Evolutionary conservation across 345 rosid genomes (phyloP), one percentile per base, ranked within the genome.

Genomic region (Gossypium arboreum): DNA sequence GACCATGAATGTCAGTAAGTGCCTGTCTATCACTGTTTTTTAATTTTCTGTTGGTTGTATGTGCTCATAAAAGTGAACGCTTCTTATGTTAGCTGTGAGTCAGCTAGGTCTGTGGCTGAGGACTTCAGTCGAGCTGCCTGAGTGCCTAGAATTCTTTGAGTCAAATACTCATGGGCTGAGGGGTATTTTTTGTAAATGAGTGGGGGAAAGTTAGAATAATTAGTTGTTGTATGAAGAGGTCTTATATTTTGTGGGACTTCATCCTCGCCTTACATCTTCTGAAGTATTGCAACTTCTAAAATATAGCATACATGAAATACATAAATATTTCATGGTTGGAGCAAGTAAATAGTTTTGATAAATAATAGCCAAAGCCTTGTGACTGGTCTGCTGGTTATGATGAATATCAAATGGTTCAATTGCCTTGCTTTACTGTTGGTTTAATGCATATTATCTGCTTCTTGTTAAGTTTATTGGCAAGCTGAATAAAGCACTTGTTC

Each of bases 1-100:
- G 99, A 96, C 74, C 94, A 75, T 71, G 99, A 96, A 85, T 89
- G 97, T 85, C 99, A 94, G 99, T 96, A 84, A 93, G 99, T 92
- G 76, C 84, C 82, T 66, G 3, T 47, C 70, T 54, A 15, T 79
- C 75, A 63, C 20, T 52, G 43, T 60, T 45, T 67, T 24, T 70
- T 13, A 3, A 18, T 62, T 47, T 73, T 6, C 25, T 29, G 59
- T 6, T 51, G 60, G 44, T 7, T 12, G 62, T 27, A n/a, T 61
- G 3, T 70, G 73, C n/a, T 69, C 25, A 25, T 27, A 51, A 51
- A 25, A n/a, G 45, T 52, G 45, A 51, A 17, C n/a, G 4, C 27
- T 17, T 50, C 13, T 24, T 48, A 68, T 24, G 2, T 68, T 47
- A 68, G 18, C 52, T 1, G 56, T 68, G 72, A 68, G 7, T 68